phyloP scores from a whole-genome alignment of 2,329 filamentous ascomycete genomes.

The Fusarium agapanthi region DNA sequence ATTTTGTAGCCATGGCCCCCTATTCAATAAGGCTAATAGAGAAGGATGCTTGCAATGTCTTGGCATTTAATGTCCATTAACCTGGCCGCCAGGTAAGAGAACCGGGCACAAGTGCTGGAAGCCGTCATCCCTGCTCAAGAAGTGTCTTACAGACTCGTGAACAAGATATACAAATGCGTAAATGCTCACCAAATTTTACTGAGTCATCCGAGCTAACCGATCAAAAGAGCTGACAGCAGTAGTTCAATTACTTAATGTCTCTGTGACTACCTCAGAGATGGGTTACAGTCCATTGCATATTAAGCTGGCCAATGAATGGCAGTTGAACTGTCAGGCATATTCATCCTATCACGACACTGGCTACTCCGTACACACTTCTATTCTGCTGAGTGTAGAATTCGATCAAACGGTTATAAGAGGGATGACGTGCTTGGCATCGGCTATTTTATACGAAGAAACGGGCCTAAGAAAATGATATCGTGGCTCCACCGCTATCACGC shows the following conservation, averaged over 20 bases:
- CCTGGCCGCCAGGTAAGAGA: too few species aligned
- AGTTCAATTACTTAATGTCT: neutral
- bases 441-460: neutral
- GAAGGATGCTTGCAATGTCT: too few species aligned
- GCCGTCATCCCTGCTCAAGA: too few species aligned
- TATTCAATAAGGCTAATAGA: too few species aligned
- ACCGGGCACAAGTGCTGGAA: too few species aligned
- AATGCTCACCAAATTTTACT: too few species aligned
- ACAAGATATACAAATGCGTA: too few species aligned
- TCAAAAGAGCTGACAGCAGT: neutral
- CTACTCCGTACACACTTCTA: neutral
- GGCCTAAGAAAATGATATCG: neutral
- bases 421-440: neutral
- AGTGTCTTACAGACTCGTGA: too few species aligned
- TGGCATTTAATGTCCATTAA: too few species aligned
- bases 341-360: neutral
- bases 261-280: neutral
- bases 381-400: neutral
- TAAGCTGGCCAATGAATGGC: fast-evolving
- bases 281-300: fast-evolving
- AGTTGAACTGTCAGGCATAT: fast-evolving
- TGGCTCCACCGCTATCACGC: neutral
- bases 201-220: too few species aligned
- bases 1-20: too few species aligned
- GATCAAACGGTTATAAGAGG: neutral